Base-by-base conservation (phyloP, 176 grass and related monocot genomes). In the Zoysia japonica region DNA sequence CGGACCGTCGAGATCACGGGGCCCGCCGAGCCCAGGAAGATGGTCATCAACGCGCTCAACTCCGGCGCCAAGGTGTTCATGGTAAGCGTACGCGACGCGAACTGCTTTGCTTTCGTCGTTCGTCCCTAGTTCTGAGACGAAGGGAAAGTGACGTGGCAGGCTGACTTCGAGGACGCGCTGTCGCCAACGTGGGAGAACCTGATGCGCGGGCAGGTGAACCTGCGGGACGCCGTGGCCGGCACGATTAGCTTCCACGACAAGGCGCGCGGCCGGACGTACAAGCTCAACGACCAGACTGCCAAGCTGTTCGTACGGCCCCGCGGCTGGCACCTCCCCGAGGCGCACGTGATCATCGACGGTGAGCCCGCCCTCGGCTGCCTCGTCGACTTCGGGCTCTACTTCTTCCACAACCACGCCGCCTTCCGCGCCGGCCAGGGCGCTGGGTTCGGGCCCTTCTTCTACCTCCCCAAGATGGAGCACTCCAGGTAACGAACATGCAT, bases 41-140 rank as follows among this genome's bases (percentile, higher is more conserved):
- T 94, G 91, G 85, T 97, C 77, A 97, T 97, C 83, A 97, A 97
- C 80, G 91, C 95, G 12, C 91, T 97, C 77, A 97, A 97, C 84
- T 97, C 87, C 47, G 92, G 95, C 3, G 91, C 94, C 63, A 97
- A 92, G 89, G 91, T 97, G 42, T 97, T 94, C 80, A 93, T 93
- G 91, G 91, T 93, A 74, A 71, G 77, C 77, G 53, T 37, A 9
- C 6, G 15, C 6, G 5, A 9, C 35, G 4, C 50, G 0, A 2
- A 1, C 52, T 4, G 12, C 13, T 12, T 54, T 13, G 2, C 50
- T 38, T 40, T 41, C 37, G 7, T 52, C 6, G 11, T 9, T 38
- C 17, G 47, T 46, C 5, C 5, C 3, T 19, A 13, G 14, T 36
- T 37, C 45, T 49, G 2, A 62, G 19, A 38, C 35, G 36, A 50